Evolutionary conservation across 108 stramenopile genomes (phyloP).

Genomic region (Craspedostauros australis): DNA sequence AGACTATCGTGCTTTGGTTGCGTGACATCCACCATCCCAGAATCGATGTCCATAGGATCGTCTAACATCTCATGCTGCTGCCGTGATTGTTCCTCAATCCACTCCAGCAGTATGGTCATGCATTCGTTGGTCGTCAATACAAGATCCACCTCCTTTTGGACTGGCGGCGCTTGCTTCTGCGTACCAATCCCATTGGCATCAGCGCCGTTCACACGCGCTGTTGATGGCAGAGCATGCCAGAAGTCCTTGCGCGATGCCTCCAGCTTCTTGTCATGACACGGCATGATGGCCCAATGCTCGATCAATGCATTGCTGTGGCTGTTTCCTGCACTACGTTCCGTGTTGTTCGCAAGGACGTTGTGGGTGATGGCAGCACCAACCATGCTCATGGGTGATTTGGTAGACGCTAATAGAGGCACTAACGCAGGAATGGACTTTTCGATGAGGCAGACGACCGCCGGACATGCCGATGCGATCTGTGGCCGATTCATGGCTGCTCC

Average conservation of each 20-base stretch:
- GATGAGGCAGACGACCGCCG: constrained; percentile 96
- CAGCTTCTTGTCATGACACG: constrained; percentile 99
- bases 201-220: constrained; percentile 9
- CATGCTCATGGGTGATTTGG: constrained; percentile 75
- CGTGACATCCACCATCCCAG: no score
- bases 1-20: no score
- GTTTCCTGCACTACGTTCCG: not conserved
- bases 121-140: constrained; percentile 91
- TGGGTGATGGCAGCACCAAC: constrained; percentile 41
- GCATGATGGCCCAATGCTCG: constrained; percentile 79
- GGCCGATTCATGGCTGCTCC: constrained; percentile 37
- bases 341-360: not conserved
- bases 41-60: no score
- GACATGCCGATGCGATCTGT: constrained; percentile 89
- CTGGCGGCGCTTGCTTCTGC: not conserved
- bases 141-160: constrained; percentile 86
- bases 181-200: not conserved
- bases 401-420: constrained; percentile 79
- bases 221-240: constrained; percentile 21
- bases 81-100: no score
- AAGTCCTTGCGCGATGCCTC: constrained; percentile 93
- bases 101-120: constrained; percentile 60
- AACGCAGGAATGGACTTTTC: constrained; percentile 86
- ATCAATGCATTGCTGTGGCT: not conserved
- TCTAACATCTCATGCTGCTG: no score